Evolutionary conservation across 768 basidiomycete species (phyloP), one percentile per base, ranked within the genome.

Genomic region (Panaeolus cyanescens): DNA sequence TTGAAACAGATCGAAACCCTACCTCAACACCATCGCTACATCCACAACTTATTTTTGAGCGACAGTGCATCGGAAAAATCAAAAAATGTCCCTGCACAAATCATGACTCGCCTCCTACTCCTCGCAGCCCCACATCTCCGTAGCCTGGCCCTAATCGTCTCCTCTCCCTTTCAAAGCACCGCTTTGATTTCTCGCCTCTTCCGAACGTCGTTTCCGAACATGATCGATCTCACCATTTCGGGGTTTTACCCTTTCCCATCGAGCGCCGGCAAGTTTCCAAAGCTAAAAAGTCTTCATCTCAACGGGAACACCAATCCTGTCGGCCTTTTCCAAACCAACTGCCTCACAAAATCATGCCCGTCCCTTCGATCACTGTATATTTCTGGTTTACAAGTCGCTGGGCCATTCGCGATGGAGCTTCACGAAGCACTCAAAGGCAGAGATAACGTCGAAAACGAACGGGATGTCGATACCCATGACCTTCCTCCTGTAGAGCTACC

Each of bases 171-270:
- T 5, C 61, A 59, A 19, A 70, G 80, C 64, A 75, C 82, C 0
- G 54, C 74, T 6, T 64, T 80, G 40, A 73, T 84, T 40, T 77
- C 78, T 4, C 70, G 75, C 25, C 69, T 85, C 37, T 83, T 82
- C 68, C 74, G 78, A 17, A 71, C 72, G 8, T 57, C 69, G 2
- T 80, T 83, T 55, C 83, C 82, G 0, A 62, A 59, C 28, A 72
- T 85, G 1, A 66, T 62, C 28, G 75, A 75, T 31, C 78, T 85
- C 60, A 70, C 79, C 4, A 64, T 84, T 2, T 75, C 75, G 2
- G 84, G 83, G 1, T 80, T 79, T 63, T 85, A 85, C 67, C 80
- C 83, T 6, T 83, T 79, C 63, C 82, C 81, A 2, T 76, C 75
- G 19, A 56, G 71, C 0, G 63, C 74, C 3, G 62, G 65, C 15